Evolutionary conservation across 148 eudicot species (phyloP), one percentile per base, ranked within the genome.

Genomic region (Camellia granthamiana): DNA sequence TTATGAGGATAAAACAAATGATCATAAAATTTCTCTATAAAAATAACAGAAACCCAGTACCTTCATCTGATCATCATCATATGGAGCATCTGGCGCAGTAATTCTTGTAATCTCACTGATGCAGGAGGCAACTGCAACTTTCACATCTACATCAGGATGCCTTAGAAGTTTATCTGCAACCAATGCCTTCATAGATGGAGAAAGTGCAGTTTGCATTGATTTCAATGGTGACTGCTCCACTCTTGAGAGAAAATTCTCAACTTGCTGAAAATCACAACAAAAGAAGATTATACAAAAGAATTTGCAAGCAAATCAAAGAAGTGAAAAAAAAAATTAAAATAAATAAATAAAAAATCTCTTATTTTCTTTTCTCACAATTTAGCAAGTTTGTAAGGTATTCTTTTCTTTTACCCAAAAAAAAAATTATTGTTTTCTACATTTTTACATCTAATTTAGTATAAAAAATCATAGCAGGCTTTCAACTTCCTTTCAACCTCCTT

Each of bases 51-150:
- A 30, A 23, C 14, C 42, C 0, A 21, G 69, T 72, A 94, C 99
- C 98, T 92, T 97, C 99, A 97, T 94, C 80, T 84, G 86, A 16
- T 92, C 94, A 85, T 97, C 99, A 46, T 81, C 90, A 75, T 94
- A 97, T 30, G 99, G 99, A 14, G 98, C 95, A 30, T 97, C 99
- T 21, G 99, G 99, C 3, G 99, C 99, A 23, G 99, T 97, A 47
- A 97, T 97, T 86, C 99, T 90, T 43, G 98, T 97, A 56, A 97
- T 97, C 84, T 97, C 99, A 84, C 96, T 97, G 74, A 97, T 94
- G 85, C 99, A 97, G 56, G 97, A 85, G 65, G 98, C 99, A 78
- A 94, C 93, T 62, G 94, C 85, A 81, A 92, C 99, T 81, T 87
- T 90, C 75, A 97, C 96, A 82, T 92, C 98, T 62, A 44, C 72